These are phyloP conservation scores for Amaranthus tricolor DNA, from an alignment of 179 eudicot genomes.

Conservation along the genomic window DNA sequence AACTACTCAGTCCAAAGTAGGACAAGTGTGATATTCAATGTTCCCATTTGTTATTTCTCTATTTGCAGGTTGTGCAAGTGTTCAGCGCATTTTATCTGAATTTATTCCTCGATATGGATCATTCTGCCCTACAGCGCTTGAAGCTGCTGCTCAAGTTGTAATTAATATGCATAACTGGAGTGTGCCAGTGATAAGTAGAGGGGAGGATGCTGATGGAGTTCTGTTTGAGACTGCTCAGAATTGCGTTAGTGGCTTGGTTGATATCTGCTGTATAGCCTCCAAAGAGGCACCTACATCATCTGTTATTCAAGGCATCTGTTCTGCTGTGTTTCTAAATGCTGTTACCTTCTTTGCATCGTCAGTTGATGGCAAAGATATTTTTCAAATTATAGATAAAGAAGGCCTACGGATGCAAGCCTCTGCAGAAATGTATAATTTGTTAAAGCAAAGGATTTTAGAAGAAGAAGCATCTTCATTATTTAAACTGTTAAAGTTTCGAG, in stretches of 20 bases:
- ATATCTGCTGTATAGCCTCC: constrained; percentile 71
- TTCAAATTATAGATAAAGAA: constrained; percentile 63
- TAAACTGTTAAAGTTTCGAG: constrained; percentile 65
- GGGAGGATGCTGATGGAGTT: constrained; percentile 72
- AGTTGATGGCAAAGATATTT: constrained; percentile 66
- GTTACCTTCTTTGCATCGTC: constrained; percentile 65
- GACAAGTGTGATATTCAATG: constrained; percentile 1
- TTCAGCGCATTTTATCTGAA: constrained; percentile 74
- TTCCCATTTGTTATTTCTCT: constrained; percentile 6
- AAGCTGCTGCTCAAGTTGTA: constrained; percentile 82
- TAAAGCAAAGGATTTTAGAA: constrained; percentile 49
- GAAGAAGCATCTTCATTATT: constrained; percentile 43
- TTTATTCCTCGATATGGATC: constrained; percentile 77
- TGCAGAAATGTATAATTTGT: constrained; percentile 41
- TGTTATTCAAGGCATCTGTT: constrained; percentile 71
- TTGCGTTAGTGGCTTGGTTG: constrained; percentile 79
- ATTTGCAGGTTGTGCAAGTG: constrained; percentile 75
- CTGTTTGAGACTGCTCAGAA: constrained; percentile 74
- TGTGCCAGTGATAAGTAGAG: constrained; percentile 52
- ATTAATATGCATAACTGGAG: constrained; percentile 83
- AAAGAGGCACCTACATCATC: constrained; percentile 67
- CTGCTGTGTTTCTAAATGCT: constrained; percentile 73
- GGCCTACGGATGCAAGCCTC: constrained; percentile 53
- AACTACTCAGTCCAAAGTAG: not conserved
- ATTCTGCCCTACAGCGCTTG: constrained; percentile 92